These are phyloP conservation scores for Alnus rubra DNA, from an alignment of 306 rosid genomes.

Conservation along the genomic window DNA sequence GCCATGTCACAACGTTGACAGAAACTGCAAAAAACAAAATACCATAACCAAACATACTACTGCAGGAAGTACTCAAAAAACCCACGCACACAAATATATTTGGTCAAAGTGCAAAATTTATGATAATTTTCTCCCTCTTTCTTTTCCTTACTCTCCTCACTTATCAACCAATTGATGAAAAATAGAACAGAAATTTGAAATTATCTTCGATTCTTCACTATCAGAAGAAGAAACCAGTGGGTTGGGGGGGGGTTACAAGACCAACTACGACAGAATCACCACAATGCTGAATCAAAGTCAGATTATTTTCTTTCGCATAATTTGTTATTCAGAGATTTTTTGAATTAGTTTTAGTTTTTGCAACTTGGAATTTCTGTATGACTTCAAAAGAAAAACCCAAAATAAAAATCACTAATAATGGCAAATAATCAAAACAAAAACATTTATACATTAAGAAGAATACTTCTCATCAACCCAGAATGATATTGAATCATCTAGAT, in stretches of 20 bases:
- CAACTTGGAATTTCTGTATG: neutral
- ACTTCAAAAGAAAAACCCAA: too few relatives aligned
- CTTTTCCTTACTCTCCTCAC: neutral
- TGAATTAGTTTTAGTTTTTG: too few relatives aligned
- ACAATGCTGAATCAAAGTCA: too few relatives aligned
- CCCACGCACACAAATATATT: too few relatives aligned
- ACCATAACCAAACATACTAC: neutral
- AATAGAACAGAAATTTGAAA: neutral
- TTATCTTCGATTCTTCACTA: neutral
- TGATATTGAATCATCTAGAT: too few relatives aligned
- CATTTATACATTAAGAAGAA: too few relatives aligned
- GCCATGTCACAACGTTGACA: slow-evolving; percentile 59
- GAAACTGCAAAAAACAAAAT: slow-evolving; percentile 38
- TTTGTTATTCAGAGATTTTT: neutral
- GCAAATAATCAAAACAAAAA: neutral
- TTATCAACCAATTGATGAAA: neutral
- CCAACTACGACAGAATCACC: neutral
- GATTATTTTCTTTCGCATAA: neutral
- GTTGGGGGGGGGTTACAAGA: neutral
- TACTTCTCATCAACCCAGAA: too few relatives aligned
- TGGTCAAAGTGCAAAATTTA: neutral
- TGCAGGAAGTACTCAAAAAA: neutral
- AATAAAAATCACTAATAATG: too few relatives aligned
- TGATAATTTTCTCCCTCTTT: neutral
- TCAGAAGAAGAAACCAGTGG: neutral